phyloP scores from a whole-genome alignment of 225 moss, liverwort and hornwort species.

The Ulota crispa region DNA sequence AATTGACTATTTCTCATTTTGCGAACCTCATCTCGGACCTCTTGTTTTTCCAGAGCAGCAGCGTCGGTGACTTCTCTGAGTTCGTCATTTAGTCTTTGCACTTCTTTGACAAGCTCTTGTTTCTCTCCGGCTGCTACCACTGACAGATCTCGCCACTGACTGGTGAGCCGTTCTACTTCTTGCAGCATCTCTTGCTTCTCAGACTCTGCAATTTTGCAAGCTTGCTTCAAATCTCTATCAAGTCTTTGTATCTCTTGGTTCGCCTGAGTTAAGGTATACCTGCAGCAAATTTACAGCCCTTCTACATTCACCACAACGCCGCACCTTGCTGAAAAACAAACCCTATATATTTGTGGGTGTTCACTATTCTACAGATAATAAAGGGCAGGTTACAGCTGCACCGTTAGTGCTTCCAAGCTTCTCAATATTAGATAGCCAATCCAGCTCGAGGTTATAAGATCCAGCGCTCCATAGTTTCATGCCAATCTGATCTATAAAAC shows the following conservation, averaged over 20 bases:
- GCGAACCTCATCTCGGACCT: slow-evolving; percentile 40
- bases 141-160: slow-evolving; percentile 50
- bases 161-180: slow-evolving; percentile 41
- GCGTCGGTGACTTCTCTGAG: slow-evolving; percentile 8
- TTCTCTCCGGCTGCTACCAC: slow-evolving; percentile 33
- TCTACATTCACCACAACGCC: not conserved
- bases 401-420: not conserved
- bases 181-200: slow-evolving; percentile 54
- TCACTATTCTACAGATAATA: not conserved
- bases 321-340: not conserved
- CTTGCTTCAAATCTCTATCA: slow-evolving; percentile 37
- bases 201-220: slow-evolving; percentile 29
- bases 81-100: slow-evolving; percentile 38
- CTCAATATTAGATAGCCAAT: not conserved
- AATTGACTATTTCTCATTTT: not conserved
- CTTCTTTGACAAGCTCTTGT: slow-evolving; percentile 44
- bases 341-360: fast-evolving
- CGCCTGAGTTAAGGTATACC: slow-evolving; percentile 35
- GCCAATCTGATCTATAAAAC: not conserved
- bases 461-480: not conserved
- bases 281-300: not conserved
- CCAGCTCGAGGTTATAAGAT: not conserved
- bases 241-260: slow-evolving; percentile 47
- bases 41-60: slow-evolving; percentile 35
- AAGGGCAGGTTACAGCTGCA: not conserved